Evolutionary conservation across 2,329 filamentous ascomycete genomes (phyloP), one percentile per base, ranked within the genome.

Genomic region (Aspergillus carbonarius): DNA sequence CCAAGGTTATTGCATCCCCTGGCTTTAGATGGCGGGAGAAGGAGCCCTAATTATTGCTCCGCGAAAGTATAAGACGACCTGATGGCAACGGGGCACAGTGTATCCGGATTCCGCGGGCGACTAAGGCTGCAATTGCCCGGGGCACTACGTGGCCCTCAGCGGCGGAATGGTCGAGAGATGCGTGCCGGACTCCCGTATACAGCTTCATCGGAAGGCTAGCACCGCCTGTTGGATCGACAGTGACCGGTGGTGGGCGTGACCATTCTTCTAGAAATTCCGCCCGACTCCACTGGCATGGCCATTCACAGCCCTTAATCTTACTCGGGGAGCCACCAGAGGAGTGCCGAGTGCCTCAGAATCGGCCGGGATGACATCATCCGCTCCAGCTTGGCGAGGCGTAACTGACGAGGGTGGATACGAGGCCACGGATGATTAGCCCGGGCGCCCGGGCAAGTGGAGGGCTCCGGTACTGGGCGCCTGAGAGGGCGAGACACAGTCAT

Each of bases 361-460:
- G 50, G 32, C 35, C 50, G 50, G 47, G 40, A 54, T 61, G 59
- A 61, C 55, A 57, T 61, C 59, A 61, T 61, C 51, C 51, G 39
- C 37, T 54, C 39, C 25, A 42, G 17, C 51, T 54, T 54, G 51
- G 39, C 51, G 25, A 44, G 51, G 37, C 37, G 51, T 42, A 40
- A 44, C 25, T 48, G 23, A 17, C 32, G 25, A 27, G 5, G 51
- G 51, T 53, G 50, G 50, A 23, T 39, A 53, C 44, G 39, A 39
- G 37, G 37, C 37, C 25, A 40, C 51, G 51, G 51, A 42, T 54
- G 34, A 54, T 54, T 32, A 32, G 51, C 39, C 51, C 49, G 32
- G 32, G 49, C 49, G 27, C 17, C 18, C 34, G 49, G 34, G 32
- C 35, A 23, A 20, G 49, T 52, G 49, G n/a, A 27, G 37, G 51